Base-by-base conservation (phyloP, 2,329 filamentous ascomycete species). In the Huntiella abstrusa region DNA sequence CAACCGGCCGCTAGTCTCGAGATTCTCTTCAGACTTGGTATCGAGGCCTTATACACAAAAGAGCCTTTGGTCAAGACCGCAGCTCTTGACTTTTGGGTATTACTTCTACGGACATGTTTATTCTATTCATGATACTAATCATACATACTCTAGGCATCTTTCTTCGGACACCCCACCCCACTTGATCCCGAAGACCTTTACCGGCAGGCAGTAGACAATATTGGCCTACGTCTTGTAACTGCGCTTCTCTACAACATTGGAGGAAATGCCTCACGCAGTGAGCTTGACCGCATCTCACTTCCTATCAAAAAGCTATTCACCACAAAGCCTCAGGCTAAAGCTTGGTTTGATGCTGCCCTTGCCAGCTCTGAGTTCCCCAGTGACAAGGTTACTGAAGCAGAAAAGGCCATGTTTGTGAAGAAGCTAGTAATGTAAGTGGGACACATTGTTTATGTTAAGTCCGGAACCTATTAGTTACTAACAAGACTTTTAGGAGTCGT, bases 61-160 rank as follows among this genome's bases (percentile, higher is more conserved):
- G 83, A 91, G 49, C 76, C 80, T 0, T 63, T 92, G 7, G 80
- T 83, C 0, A 92, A 91, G 60, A 71, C 71, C 28, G 73, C 80
- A 2, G 73, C 83, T 1, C 73, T 77, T 6, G 75, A 80, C 22
- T 83, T 92, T 51, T 91, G 84, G 82, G 77, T 80, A 61, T 53
- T 67, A 56, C 44, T 16, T 28, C 7, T 28, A 28, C 7, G 22
- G 8, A 28, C 7, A 17, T 3, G 15, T 19, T 33, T 16, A 8
- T 12, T 3, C 15, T 37, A 16, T n/a, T 22, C 15, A 33, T 5
- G 8, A 7, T 28, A 10, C 22, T 28, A 28, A 46, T 52, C 10
- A 47, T 41, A 19, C 12, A 47, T n/a, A 15, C 15, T 19, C 10
- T 42, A 77, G 74, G 63, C 68, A 4, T 64, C 63, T 1, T 75